Base-by-base conservation (phyloP, 495 filamentous ascomycete species). In the Penicillium longicatenatum region DNA sequence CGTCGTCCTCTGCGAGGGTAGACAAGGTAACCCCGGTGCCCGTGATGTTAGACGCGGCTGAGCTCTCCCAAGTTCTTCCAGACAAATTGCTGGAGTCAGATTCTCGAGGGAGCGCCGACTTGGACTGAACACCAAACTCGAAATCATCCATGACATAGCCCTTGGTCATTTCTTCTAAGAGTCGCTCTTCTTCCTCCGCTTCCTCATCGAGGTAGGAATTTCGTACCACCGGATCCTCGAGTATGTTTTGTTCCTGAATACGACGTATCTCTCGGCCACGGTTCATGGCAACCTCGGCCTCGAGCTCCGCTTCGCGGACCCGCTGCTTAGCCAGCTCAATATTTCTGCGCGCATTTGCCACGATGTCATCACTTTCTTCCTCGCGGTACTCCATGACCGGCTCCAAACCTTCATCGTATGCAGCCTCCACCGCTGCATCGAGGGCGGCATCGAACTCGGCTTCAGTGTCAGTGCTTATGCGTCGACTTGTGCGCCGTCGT, bases 401-500 rank as follows among this genome's bases (percentile, higher is more conserved):
- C 64, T 96, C 93, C 63, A 90, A 89, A 6, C 90, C 92, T 61
- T 98, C 91, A 69, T 96, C 90, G 69, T 97, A 98, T 20, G 94
- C 94, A 39, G 93, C 93, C 69, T 98, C 94, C 10, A 98, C 90
- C 12, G 95, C 95, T 3, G 92, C 94, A 77, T 98, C 94, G 31
- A 98, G 76, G 29, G 95, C 95, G 31, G 93, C 91, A 74, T 96
- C 91, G 67, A 97, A 97, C 64, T 96, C 93, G 19, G 93, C 90
- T 64, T 96, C 91, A 0, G 92, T 96, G 24, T 84, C 85, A 21
- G 86, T 86, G 64, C 89, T 95, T 4, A 85, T 68, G 20, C 78
- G 80, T 24, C 86, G 82, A 44, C 91, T 84, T 58, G 79, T 83
- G 61, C 87, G 88, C 54, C 86, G 80, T 50, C 84, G 82, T 20